Evolutionary conservation across 139 green algal species (phyloP), one percentile per base, ranked within the genome.

Genomic region (Monoraphidium neglectum): DNA sequence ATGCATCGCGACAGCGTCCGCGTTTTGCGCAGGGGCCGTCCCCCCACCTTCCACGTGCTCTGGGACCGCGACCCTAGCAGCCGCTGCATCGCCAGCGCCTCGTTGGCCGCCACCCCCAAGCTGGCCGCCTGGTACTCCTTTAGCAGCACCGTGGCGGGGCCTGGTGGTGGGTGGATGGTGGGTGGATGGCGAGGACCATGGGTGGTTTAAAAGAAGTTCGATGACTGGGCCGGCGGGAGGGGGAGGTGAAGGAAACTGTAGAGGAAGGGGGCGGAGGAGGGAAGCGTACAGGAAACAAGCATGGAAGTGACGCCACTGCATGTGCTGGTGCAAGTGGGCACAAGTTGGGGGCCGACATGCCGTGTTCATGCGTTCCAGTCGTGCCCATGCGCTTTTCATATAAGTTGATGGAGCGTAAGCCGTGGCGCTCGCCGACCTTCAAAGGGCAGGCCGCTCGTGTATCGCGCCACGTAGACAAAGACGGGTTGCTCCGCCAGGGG

Each of bases 381-480:
- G 54, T 26, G 15, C 10, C 24, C 54, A 62, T 57, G 49, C 49
- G 21, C 49, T 57, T 57, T 57, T 16, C 49, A 57, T 57, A 57
- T 57, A 57, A 16, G 16, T 57, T 16, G 16, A 21, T 16, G 49
- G 16, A 57, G 26, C 54, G 8, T 32, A n/a, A 23, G 15, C 15
- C 26, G 24, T 18, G 24, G 15, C 15, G 26, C 18, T 63, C 24
- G 24, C 54, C 8, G 8, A 28, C 54, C 24, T 18, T 32, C 54
- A 63, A 63, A 63, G 28, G 75, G 75, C 38, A 80, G 21, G 0
- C 75, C 75, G 24, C 65, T 74, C 61, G 57, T 53, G 75, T 76
- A 80, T 4, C 66, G 68, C 1, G 75, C 75, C 24, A 65, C 75
- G 65, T 76, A 80, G 47, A 75, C 75, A 6, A 80, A 36, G 28